phyloP scores from a whole-genome alignment of 2,329 filamentous ascomycete genomes.

The Trichoderma sp. region DNA sequence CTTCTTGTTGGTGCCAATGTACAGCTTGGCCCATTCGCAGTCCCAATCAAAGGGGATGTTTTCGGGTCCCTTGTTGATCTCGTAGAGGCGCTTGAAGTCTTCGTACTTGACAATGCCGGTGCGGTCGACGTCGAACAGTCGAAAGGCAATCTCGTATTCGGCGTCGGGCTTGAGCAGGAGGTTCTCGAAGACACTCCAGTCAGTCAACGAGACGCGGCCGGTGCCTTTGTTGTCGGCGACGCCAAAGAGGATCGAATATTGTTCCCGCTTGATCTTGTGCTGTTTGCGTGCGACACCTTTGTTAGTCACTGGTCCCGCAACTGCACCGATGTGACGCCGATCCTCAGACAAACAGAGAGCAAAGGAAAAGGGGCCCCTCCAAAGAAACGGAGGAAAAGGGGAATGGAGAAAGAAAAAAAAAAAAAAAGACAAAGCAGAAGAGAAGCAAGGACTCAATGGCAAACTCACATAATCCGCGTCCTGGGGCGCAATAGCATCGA shows the following conservation, averaged over 20 bases:
- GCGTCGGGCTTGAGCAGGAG: constrained; percentile 90
- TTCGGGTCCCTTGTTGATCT: constrained; percentile 79
- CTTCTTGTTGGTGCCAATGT: constrained; percentile 83
- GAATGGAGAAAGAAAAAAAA: neutral
- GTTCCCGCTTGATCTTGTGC: constrained; percentile 97
- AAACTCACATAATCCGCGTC: constrained; percentile 84
- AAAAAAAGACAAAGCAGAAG: neutral
- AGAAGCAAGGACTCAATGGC: neutral
- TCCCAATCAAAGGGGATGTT: constrained; percentile 96
- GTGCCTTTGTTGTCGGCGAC: constrained; percentile 77
- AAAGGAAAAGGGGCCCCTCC: neutral
- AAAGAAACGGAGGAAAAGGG: neutral
- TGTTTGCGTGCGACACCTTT: constrained; percentile 36
- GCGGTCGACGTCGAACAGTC: constrained; percentile 85
- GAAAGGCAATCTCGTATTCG: constrained; percentile 98
- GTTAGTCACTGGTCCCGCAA: constrained; percentile 14
- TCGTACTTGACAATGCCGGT: constrained; percentile 86
- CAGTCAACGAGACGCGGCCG: constrained; percentile 72
- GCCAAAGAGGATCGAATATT: constrained; percentile 89
- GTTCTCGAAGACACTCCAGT: constrained; percentile 94
- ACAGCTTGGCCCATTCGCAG: constrained; percentile 92
- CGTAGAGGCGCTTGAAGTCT: constrained; percentile 79
- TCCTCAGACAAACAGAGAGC: neutral
- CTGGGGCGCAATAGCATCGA: constrained; percentile 81
- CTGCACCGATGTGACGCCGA: constrained; percentile 12